Evolutionary conservation across 495 filamentous ascomycete genomes (phyloP).

Genomic region (Penicillium lividum): DNA sequence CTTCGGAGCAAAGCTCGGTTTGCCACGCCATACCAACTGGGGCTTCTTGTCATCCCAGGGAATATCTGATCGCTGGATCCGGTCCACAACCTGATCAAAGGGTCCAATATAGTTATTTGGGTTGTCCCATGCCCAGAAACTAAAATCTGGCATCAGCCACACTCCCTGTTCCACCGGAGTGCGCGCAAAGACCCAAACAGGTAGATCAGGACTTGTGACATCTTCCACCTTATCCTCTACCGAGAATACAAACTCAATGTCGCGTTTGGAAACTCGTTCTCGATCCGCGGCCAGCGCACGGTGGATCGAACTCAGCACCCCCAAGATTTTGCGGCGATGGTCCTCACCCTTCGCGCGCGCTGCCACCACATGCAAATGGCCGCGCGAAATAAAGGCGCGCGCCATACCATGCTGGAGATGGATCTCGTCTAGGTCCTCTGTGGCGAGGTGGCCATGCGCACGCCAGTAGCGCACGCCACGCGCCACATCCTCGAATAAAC

Average conservation of each 20-base stretch:
- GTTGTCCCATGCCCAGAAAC: constrained; percentile 73
- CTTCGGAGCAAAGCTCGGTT: constrained; percentile 44
- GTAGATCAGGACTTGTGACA: constrained; percentile 45
- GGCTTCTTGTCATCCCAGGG: constrained; percentile 52
- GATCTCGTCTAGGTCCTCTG: constrained; percentile 36
- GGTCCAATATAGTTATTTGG: constrained; percentile 58
- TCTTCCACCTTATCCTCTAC: constrained; percentile 53
- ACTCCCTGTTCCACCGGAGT: constrained; percentile 40
- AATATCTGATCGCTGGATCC: constrained; percentile 33
- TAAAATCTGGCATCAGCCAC: constrained; percentile 80
- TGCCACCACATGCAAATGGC: constrained; percentile 41
- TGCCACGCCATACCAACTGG: constrained; percentile 71
- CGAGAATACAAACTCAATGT: constrained; percentile 63
- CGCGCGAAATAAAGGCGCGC: constrained; percentile 34
- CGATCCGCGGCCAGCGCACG: constrained; percentile 46
- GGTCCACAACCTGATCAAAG: constrained; percentile 57
- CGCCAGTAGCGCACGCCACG: constrained; percentile 38
- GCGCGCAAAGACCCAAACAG: constrained; percentile 54
- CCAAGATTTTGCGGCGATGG: constrained; percentile 46
- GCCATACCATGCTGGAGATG: constrained; percentile 35
- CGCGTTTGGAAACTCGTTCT: constrained; percentile 48
- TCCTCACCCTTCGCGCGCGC: constrained; percentile 39
- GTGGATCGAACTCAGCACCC: constrained; percentile 48
- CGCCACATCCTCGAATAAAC: constrained; percentile 46
- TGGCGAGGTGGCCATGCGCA: constrained; percentile 26